Conservation (phyloP, 1,284 basidiomycete species). For the Marasmius oreades region DNA sequence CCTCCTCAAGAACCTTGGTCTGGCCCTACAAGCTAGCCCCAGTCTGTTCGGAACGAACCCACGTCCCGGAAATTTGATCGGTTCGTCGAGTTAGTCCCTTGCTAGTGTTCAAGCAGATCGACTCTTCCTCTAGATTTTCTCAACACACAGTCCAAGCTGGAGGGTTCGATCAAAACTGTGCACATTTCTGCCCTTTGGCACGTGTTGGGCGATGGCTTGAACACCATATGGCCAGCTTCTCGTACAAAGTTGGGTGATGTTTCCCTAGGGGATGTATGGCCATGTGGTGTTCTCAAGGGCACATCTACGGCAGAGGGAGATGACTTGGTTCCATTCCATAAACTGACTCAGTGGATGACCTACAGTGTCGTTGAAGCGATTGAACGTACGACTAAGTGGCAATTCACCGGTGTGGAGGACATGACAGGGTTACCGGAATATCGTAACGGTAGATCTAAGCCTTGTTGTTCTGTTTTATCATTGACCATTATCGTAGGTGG, state of each 20-base stretch:
- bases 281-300: conserved; percentile 55
- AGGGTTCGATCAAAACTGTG: conserved; percentile 40
- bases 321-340: conserved; percentile 90
- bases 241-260: conserved; percentile 64
- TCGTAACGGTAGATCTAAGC: conserved; percentile 64
- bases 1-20: conserved; percentile 70
- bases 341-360: conserved; percentile 90
- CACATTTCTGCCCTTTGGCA: conserved; percentile 77
- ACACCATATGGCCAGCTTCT: conserved; percentile 86
- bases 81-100: conserved; percentile 34
- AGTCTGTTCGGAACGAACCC: conserved; percentile 69
- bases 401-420: conserved; percentile 68
- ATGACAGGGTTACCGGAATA: conserved; percentile 89
- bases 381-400: conserved; percentile 75
- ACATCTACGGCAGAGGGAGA: conserved; percentile 46
- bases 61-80: conserved; percentile 80
- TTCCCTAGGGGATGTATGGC: conserved; percentile 90
- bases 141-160: conserved; percentile 44
- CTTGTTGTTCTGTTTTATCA: not conserved
- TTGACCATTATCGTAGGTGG: conserved; percentile 53
- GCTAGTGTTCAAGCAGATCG: not conserved
- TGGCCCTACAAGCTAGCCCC: conserved; percentile 62
- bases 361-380: conserved; percentile 87
- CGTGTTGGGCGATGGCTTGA: conserved; percentile 78
- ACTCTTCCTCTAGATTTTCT: conserved; percentile 60